Evolutionary conservation across 2,329 filamentous ascomycete genomes (phyloP), one percentile per base, ranked within the genome.

Genomic region (Madurella fahalii): DNA sequence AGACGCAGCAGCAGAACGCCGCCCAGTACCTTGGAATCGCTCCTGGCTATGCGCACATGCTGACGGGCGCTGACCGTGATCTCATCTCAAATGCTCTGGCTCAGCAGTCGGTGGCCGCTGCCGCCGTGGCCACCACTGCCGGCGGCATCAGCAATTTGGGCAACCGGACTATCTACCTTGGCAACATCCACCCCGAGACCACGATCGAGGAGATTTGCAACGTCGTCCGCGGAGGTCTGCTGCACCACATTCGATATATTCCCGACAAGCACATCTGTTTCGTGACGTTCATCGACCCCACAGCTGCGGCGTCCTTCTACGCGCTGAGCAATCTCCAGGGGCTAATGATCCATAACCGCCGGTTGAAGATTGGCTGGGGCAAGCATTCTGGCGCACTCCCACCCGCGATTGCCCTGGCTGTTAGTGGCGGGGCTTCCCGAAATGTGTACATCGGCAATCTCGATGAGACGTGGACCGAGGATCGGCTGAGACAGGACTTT

Each of bases 241-340:
- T 99, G 65, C 94, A 99, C 72, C 94, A 99, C 72, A 95, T 99
- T 71, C 90, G 94, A 64, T 99, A 97, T 74, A 99, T 99, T 65
- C 94, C 94, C 7, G 94, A 99, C 77, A 99, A 99, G 83, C 94
- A 99, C 75, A 99, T 99, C 64, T 99, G 94, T 79, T 99, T 99
- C 69, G 94, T 99, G 54, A 99, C 94, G 1, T 99, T 99, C 74
- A 97, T 99, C 71, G 94, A 99, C 68, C 94, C 94, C 9, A 99
- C 94, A 20, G 95, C 94, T 3, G 94, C 94, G 20, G 94, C 94
- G 40, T 96, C 93, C 1, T 99, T 99, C 77, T 99, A 96, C 66
- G 94, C 94, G 41, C 78, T 99, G 57, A 96, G 92, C 81, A 97
- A 97, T 74, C 79, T 99, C 30, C 94, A 99, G 70, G 94, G 94